Evolutionary conservation across 1,284 basidiomycete genomes (phyloP).

Genomic region (Microbotryum saponariae): DNA sequence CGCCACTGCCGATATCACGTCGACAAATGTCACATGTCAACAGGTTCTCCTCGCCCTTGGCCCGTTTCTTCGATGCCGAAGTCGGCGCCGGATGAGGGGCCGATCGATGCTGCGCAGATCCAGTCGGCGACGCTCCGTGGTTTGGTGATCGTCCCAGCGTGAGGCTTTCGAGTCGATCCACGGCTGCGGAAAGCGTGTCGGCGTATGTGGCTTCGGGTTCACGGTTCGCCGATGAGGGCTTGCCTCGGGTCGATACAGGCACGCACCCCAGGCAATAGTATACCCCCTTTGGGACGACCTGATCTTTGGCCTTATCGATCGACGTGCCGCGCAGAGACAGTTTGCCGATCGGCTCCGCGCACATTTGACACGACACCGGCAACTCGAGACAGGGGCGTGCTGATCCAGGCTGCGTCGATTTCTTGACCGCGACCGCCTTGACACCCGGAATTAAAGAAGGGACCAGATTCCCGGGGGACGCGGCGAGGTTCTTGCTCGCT

Average conservation of each 20-base stretch:
- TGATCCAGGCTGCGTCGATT: too few relatives aligned
- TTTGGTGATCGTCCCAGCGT: too few relatives aligned
- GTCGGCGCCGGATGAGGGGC: too few relatives aligned
- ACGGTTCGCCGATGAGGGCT: background rate
- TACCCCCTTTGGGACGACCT: conserved; percentile 1
- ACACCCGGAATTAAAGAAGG: background rate
- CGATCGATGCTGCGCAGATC: too few relatives aligned
- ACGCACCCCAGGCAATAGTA: conserved; percentile 14
- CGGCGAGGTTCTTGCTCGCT: background rate
- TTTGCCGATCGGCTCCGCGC: conserved; percentile 5
- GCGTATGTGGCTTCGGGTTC: conserved; percentile 17
- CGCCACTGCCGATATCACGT: too few relatives aligned
- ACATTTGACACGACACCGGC: conserved; percentile 5
- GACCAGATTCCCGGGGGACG: background rate
- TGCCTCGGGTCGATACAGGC: background rate
- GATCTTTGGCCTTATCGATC: conserved; percentile 8
- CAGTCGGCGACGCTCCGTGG: too few relatives aligned
- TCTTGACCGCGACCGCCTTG: background rate
- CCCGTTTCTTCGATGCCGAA: too few relatives aligned
- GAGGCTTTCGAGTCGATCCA: conserved; percentile 16
- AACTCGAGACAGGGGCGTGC: conserved; percentile 17
- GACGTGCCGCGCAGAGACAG: conserved; percentile 16
- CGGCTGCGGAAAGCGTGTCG: conserved; percentile 18
- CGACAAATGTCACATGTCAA: too few relatives aligned
- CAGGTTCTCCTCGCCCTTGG: too few relatives aligned